These are phyloP conservation scores for Penstemon eatonii DNA, from an alignment of 257 asterid genomes.

Conservation along the genomic window DNA sequence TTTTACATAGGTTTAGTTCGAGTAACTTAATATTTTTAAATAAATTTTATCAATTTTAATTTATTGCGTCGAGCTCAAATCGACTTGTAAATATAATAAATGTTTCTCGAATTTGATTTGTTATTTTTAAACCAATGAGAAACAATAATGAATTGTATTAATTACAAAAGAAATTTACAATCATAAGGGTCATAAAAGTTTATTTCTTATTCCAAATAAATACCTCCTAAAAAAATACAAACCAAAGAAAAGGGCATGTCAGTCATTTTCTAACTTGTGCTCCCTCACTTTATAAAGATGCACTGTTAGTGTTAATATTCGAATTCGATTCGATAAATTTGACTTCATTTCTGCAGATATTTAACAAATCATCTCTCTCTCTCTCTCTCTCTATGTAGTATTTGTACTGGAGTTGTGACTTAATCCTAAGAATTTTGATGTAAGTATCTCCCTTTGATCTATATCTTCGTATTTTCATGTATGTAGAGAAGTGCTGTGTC, in stretches of 20 bases:
- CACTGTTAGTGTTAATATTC: neutral
- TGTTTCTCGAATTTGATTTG: too few species aligned
- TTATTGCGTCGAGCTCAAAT: too few species aligned
- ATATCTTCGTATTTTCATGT: constrained; percentile 15
- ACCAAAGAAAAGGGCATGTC: constrained; percentile 22
- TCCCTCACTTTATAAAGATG: constrained; percentile 27
- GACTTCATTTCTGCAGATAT: constrained; percentile 37
- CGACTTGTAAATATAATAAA: too few species aligned
- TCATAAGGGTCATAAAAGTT: too few species aligned
- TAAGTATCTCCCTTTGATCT: constrained; percentile 38
- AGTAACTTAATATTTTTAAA: too few species aligned
- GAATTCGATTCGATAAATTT: constrained; percentile 31
- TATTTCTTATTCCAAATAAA: too few species aligned
- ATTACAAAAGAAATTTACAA: too few species aligned
- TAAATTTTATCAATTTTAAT: too few species aligned
- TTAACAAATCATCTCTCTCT: constrained; percentile 20
- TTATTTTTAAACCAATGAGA: too few species aligned
- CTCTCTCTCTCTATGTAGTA: constrained; percentile 16
- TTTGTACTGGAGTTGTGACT: constrained; percentile 31
- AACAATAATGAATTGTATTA: too few species aligned
- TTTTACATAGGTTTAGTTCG: too few species aligned
- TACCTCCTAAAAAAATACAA: neutral
- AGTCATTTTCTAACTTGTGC: constrained; percentile 35
- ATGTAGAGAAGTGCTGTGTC: constrained; percentile 21
- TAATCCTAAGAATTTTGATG: constrained; percentile 30